Percentiles rank a stretch among this genome's conserved stretches.
These are phyloP conservation scores for Teratosphaeria viscida DNA, from an alignment of 2,329 filamentous ascomycete species.

Conservation along the genomic window DNA sequence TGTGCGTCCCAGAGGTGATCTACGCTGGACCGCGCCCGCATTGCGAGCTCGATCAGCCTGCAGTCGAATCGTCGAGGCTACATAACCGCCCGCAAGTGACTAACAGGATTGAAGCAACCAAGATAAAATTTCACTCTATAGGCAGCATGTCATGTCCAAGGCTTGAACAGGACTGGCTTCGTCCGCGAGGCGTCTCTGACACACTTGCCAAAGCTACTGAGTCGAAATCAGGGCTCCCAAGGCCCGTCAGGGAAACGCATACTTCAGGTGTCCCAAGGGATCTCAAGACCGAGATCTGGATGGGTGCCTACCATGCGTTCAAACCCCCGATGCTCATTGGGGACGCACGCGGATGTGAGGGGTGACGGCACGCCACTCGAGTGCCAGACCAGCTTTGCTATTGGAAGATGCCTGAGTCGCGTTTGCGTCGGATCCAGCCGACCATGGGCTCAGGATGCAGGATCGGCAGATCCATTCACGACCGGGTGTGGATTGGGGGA, in stretches of 20 bases:
- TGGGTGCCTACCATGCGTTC: constrained; percentile 34
- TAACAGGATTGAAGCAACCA: constrained; percentile 15
- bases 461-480: constrained; percentile 13
- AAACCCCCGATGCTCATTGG: constrained; percentile 31
- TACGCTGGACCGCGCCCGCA: constrained; percentile 14
- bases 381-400: constrained; percentile 21
- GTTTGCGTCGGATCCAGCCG: constrained; percentile 26
- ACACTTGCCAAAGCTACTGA: constrained; percentile 19
- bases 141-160: constrained; percentile 17
- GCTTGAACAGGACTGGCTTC: constrained; percentile 18
- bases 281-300: constrained; percentile 17
- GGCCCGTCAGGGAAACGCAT: background rate
- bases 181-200: constrained; percentile 38
- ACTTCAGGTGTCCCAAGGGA: background rate
- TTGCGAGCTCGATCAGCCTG: constrained; percentile 10
- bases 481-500: constrained; percentile 11
- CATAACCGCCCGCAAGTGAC: constrained; percentile 18
- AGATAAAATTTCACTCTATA: constrained; percentile 12
- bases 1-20: constrained; percentile 12
- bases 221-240: background rate
- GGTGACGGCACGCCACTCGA: constrained; percentile 15
- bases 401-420: constrained; percentile 25
- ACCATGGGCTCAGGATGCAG: constrained; percentile 17
- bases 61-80: constrained; percentile 14
- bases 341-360: constrained; percentile 24